Conservation (phyloP, 1,284 basidiomycete species). For the Grifola frondosa region DNA sequence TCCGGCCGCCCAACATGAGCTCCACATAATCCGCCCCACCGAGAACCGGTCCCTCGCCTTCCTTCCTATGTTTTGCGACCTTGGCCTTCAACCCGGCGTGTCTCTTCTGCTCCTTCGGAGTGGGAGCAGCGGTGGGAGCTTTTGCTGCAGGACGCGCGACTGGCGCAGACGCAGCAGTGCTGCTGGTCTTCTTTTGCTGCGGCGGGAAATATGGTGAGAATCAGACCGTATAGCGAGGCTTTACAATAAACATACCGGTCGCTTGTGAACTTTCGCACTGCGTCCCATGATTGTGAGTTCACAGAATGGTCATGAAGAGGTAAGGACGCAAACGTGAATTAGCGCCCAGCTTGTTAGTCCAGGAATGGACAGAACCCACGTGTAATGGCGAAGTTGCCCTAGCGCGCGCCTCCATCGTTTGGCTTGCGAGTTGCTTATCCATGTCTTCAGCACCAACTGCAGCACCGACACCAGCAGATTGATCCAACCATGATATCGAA, state of each 20-base stretch:
- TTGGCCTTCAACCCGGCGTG: constrained; percentile 45
- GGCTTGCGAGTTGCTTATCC: no score
- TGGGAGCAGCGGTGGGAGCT: constrained; percentile 9
- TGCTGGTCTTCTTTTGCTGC: constrained; percentile 24
- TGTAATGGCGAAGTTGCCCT: no score
- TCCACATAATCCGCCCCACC: constrained; percentile 78
- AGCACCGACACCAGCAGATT: no score
- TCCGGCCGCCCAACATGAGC: constrained; percentile 67
- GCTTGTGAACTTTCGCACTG: constrained; percentile 29
- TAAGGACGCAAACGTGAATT: no score
- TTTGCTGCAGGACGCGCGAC: constrained; percentile 8
- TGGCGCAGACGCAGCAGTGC: constrained; percentile 12
- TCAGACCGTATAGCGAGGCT: not conserved
- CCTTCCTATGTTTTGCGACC: constrained; percentile 23
- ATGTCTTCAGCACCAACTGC: no score
- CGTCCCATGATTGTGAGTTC: constrained; percentile 23
- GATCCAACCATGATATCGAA: no score
- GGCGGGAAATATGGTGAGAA: not conserved
- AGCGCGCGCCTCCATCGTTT: no score
- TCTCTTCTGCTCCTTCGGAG: constrained; percentile 38
- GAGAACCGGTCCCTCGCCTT: constrained; percentile 47
- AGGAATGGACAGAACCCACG: no score
- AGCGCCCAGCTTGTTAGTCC: no score
- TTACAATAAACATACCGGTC: constrained; percentile 14
- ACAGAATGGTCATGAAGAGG: not conserved